Conservation (phyloP, 2,329 filamentous ascomycete species). For the Sclerotinia glacialis region DNA sequence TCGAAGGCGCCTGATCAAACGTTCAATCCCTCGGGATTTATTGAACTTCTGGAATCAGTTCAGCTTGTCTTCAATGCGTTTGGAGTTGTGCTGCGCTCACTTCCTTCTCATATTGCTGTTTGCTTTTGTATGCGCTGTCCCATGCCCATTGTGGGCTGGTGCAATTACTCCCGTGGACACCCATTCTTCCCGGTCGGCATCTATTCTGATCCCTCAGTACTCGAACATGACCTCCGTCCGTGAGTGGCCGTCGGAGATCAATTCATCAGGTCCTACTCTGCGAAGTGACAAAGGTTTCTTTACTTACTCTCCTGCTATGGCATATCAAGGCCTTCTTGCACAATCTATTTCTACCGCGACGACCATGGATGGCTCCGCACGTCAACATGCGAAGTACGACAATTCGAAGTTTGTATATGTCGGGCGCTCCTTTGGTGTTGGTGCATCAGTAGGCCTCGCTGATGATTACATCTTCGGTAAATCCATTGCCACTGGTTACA, state of each 20-base stretch:
- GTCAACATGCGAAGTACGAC: slow-evolving; percentile 5
- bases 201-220: slow-evolving; percentile 8
- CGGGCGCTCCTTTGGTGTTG: slow-evolving; percentile 7
- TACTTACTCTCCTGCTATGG: slow-evolving; percentile 1
- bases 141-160: slow-evolving; percentile 21
- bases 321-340: not conserved
- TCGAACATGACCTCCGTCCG: slow-evolving; percentile 14
- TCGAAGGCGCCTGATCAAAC: slow-evolving; percentile 4
- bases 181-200: not conserved
- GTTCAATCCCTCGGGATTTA: slow-evolving; percentile 6
- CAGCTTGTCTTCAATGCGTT: slow-evolving; percentile 5
- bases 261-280: not conserved
- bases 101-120: slow-evolving; percentile 12
- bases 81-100: slow-evolving; percentile 6
- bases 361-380: not conserved
- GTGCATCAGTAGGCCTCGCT: slow-evolving; percentile 4
- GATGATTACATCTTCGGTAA: slow-evolving; percentile 14
- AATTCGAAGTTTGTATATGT: not conserved
- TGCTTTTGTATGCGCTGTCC: slow-evolving; percentile 5
- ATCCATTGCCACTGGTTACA: slow-evolving; percentile 30
- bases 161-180: slow-evolving; percentile 16
- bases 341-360: slow-evolving; percentile 4
- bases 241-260: slow-evolving; percentile 11
- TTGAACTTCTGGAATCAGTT: slow-evolving; percentile 21
- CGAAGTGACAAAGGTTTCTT: slow-evolving; percentile 5